These are phyloP conservation scores for Tylopilus sp. DNA, from an alignment of 768 basidiomycete genomes.

Conservation along the genomic window DNA sequence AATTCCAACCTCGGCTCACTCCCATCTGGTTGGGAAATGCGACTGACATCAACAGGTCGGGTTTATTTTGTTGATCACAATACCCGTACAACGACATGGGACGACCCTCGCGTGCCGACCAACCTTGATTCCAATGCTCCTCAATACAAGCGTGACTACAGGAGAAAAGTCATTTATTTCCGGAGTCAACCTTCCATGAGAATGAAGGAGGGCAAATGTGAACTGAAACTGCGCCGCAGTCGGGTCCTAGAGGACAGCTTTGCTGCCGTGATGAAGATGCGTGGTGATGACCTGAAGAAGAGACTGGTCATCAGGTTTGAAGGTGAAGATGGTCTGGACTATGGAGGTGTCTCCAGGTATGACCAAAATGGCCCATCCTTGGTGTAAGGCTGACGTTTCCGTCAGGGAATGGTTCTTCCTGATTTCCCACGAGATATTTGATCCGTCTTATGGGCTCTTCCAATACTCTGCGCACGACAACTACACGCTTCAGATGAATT, in stretches of 20 bases:
- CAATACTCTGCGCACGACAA: constrained; percentile 80
- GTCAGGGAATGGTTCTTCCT: constrained; percentile 84
- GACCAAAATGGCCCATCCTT: constrained; percentile 7
- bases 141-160: constrained; percentile 94
- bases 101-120: constrained; percentile 84
- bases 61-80: constrained; percentile 96
- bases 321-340: constrained; percentile 77
- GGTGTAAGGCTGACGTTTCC: constrained; percentile 1
- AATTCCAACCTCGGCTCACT: constrained; percentile 72
- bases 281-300: constrained; percentile 67
- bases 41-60: constrained; percentile 76
- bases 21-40: constrained; percentile 95
- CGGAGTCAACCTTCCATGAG: constrained; percentile 86
- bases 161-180: constrained; percentile 91
- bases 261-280: constrained; percentile 76
- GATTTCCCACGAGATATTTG: constrained; percentile 78
- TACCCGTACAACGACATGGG: constrained; percentile 87
- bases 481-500: constrained; percentile 79
- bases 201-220: constrained; percentile 74
- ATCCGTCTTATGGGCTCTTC: constrained; percentile 78
- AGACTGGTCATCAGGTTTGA: constrained; percentile 73
- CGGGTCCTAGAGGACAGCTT: constrained; percentile 88
- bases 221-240: constrained; percentile 76
- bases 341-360: constrained; percentile 72
- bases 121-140: constrained; percentile 84